These are phyloP conservation scores for Fistulinella cinereoalba DNA, from an alignment of 1,284 basidiomycete genomes.

Conservation along the genomic window DNA sequence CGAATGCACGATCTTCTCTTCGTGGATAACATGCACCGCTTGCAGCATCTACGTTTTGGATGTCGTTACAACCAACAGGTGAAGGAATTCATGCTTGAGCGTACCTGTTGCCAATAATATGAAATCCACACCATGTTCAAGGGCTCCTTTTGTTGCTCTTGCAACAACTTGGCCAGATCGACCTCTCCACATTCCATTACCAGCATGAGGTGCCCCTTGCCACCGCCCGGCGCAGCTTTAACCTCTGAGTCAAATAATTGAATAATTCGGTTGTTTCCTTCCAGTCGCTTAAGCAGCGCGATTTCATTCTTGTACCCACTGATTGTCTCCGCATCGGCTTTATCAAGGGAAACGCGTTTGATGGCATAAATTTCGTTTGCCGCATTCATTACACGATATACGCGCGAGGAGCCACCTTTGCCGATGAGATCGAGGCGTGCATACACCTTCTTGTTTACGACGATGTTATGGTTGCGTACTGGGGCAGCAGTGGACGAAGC, in stretches of 20 bases:
- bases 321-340: slow-evolving; percentile 82
- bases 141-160: slow-evolving; percentile 77
- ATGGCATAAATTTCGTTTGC: slow-evolving; percentile 81
- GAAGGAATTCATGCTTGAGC: slow-evolving; percentile 11
- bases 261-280: slow-evolving; percentile 88
- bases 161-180: slow-evolving; percentile 78
- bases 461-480: slow-evolving; percentile 35
- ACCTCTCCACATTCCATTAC: slow-evolving; percentile 96
- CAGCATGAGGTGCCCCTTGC: slow-evolving; percentile 69
- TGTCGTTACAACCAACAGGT: slow-evolving; percentile 2
- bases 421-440: slow-evolving; percentile 85
- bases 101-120: slow-evolving; percentile 93
- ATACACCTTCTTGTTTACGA: slow-evolving; percentile 74
- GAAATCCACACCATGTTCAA: slow-evolving; percentile 90
- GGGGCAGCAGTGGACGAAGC: slow-evolving; percentile 20
- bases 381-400: slow-evolving; percentile 82
- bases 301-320: slow-evolving; percentile 96
- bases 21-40: slow-evolving; percentile 93
- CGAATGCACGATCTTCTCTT: slow-evolving; percentile 95
- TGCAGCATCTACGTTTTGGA: slow-evolving; percentile 75
- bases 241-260: slow-evolving; percentile 85
- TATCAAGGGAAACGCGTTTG: slow-evolving; percentile 85
- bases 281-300: slow-evolving; percentile 78
- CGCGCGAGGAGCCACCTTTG: slow-evolving; percentile 90
- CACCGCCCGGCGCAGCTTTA: slow-evolving; percentile 56